These are phyloP conservation scores for Berkeleyomyces basicola DNA, from an alignment of 2,329 filamentous ascomycete genomes.

Conservation along the genomic window DNA sequence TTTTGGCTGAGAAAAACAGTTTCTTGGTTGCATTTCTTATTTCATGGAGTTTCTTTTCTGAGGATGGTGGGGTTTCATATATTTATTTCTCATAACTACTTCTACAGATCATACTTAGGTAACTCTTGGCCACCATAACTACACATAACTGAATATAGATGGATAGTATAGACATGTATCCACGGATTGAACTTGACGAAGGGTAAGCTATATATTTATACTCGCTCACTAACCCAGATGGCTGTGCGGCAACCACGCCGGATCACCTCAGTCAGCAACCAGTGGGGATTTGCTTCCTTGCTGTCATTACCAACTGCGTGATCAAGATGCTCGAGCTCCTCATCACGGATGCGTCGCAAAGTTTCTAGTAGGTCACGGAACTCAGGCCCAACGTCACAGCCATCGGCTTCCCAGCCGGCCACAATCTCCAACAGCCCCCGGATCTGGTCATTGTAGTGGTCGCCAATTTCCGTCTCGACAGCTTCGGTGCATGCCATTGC, in stretches of 20 bases:
- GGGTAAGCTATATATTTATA: conserved; percentile 25
- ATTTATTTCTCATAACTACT: no score
- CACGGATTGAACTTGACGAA: no score
- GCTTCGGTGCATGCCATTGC: conserved; percentile 98
- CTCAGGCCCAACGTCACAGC: conserved; percentile 68
- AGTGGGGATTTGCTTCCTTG: conserved; percentile 77
- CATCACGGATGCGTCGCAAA: conserved; percentile 72
- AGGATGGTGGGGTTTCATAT: neutral
- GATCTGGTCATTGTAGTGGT: conserved; percentile 90
- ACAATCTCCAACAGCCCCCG: conserved; percentile 67
- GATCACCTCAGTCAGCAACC: conserved; percentile 73
- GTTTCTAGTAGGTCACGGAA: conserved; percentile 54
- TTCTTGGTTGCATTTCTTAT: neutral
- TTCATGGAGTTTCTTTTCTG: no score
- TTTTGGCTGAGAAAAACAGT: neutral
- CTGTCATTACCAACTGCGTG: conserved; percentile 88
- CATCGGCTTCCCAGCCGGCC: conserved; percentile 53
- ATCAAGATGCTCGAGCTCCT: conserved; percentile 93
- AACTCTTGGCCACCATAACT: no score
- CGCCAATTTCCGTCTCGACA: conserved; percentile 93
- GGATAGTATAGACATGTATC: no score
- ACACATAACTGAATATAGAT: no score
- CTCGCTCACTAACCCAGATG: conserved; percentile 75
- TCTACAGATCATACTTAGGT: no score
- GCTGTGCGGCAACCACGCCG: conserved; percentile 78